Conservation (phyloP, 352 stramenopile species). For the Phytophthora meadii region DNA sequence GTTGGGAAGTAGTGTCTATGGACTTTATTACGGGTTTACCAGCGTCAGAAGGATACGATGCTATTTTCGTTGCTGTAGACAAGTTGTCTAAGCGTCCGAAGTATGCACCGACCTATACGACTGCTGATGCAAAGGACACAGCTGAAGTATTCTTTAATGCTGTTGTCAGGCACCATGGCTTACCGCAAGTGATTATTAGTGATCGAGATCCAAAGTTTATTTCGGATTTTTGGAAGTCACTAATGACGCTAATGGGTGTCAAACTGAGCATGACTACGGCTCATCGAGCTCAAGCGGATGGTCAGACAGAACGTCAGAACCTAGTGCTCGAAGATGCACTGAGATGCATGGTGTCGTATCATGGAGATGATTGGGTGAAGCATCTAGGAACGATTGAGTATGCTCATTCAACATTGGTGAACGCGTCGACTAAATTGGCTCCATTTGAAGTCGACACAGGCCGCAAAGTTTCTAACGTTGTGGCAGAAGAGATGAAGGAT, state of each 20-base stretch:
- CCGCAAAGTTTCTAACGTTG: conserved; percentile 6
- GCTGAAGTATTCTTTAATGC: conserved; percentile 15
- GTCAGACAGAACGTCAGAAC: conserved; percentile 22
- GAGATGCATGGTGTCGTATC: conserved; percentile 21
- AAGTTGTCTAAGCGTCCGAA: conserved; percentile 35
- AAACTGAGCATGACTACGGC: conserved; percentile 22
- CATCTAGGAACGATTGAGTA: conserved; percentile 23
- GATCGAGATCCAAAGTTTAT: conserved; percentile 31
- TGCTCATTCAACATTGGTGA: conserved; percentile 20
- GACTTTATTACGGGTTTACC: conserved; percentile 42
- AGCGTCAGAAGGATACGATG: conserved; percentile 27
- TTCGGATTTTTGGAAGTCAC: conserved; percentile 21
- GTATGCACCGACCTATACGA: conserved; percentile 21
- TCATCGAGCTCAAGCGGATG: conserved; percentile 25
- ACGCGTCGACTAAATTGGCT: conserved; percentile 10
- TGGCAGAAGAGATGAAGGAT: conserved; percentile 9
- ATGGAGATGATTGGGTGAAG: conserved; percentile 18
- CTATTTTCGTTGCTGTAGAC: conserved; percentile 29
- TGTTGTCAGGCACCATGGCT: conserved; percentile 23
- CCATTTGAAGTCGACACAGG: conserved; percentile 27
- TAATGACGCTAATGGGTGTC: conserved; percentile 28
- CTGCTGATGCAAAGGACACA: conserved; percentile 19
- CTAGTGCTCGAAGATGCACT: conserved; percentile 21
- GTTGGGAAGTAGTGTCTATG: conserved; percentile 33
- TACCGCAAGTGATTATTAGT: conserved; percentile 20